Evolutionary conservation across 345 rosid species (phyloP).

Genomic region (Xanthoceras sorbifolium): DNA sequence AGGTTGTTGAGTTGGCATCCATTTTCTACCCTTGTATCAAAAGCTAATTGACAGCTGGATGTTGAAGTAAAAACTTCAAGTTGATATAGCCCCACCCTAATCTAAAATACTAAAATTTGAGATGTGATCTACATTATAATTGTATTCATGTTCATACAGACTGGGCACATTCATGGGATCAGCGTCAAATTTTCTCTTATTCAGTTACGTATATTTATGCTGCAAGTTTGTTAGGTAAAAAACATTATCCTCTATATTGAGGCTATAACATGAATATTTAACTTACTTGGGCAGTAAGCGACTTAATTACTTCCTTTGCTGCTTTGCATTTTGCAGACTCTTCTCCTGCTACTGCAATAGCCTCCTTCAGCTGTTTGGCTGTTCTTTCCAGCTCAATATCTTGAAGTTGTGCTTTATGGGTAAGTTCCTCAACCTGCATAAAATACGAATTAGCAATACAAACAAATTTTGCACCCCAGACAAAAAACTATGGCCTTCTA

Average conservation of each 20-base stretch:
- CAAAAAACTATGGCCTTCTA: background rate
- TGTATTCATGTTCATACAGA: too few relatives aligned
- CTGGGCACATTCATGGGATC: too few relatives aligned
- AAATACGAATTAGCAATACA: constrained; percentile 13
- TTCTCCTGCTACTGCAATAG: constrained; percentile 59
- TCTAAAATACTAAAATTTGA: too few relatives aligned
- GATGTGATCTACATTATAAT: too few relatives aligned
- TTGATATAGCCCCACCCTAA: too few relatives aligned
- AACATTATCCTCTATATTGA: background rate
- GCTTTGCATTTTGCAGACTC: constrained; percentile 80
- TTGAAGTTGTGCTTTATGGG: constrained; percentile 59
- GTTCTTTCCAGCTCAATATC: constrained; percentile 65
- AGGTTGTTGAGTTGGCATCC: too few relatives aligned
- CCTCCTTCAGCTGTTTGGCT: constrained; percentile 64
- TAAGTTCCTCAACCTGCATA: constrained; percentile 64
- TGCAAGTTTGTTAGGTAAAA: background rate
- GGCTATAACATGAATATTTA: background rate
- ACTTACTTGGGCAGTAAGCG: constrained; percentile 73
- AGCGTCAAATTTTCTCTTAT: background rate
- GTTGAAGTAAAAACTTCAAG: too few relatives aligned
- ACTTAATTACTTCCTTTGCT: constrained; percentile 78
- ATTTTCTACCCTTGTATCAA: too few relatives aligned
- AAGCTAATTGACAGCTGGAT: too few relatives aligned
- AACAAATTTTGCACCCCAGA: background rate
- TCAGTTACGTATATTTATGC: background rate